phyloP scores from a whole-genome alignment of 2,329 filamentous ascomycete species.

The Ceratocystis destructans region DNA sequence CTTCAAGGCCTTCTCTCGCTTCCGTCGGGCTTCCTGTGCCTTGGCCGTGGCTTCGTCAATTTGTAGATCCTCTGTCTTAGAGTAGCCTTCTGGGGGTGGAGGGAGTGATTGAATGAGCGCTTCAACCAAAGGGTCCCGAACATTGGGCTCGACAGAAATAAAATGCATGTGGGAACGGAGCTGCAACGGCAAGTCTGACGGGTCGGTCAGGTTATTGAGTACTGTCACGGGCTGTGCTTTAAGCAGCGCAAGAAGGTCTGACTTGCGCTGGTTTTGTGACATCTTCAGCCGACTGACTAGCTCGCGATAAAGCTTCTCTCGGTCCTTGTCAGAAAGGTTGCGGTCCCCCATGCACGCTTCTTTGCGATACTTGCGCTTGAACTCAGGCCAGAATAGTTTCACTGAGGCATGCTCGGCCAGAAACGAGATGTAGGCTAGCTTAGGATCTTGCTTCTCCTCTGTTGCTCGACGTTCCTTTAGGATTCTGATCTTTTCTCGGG shows the following conservation, averaged over 20 bases:
- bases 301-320: conserved; percentile 68
- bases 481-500: conserved; percentile 56
- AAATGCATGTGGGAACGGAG: conserved; percentile 56
- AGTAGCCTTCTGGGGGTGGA: conserved; percentile 34
- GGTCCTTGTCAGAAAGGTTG: conserved; percentile 57
- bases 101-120: conserved; percentile 52
- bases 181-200: conserved; percentile 45
- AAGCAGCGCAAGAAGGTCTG: conserved; percentile 53
- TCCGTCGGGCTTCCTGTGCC: conserved; percentile 36
- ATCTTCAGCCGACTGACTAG: conserved; percentile 54
- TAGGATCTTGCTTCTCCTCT: conserved; percentile 69
- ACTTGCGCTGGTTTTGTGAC: conserved; percentile 50
- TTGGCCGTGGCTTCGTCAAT: conserved; percentile 40
- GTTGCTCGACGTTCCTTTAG: conserved; percentile 59
- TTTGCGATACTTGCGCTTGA: conserved; percentile 78
- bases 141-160: conserved; percentile 47
- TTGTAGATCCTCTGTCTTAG: conserved; percentile 25
- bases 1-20: conserved; percentile 52
- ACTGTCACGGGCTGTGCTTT: conserved; percentile 43
- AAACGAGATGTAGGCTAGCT: conserved; percentile 68
- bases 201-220: conserved; percentile 46
- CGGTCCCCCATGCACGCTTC: conserved; percentile 67
- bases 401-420: conserved; percentile 70
- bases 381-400: conserved; percentile 96
- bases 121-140: conserved; percentile 51